These are phyloP conservation scores for Corymbia citriodora DNA, from an alignment of 441 rosid species.

Conservation along the genomic window DNA sequence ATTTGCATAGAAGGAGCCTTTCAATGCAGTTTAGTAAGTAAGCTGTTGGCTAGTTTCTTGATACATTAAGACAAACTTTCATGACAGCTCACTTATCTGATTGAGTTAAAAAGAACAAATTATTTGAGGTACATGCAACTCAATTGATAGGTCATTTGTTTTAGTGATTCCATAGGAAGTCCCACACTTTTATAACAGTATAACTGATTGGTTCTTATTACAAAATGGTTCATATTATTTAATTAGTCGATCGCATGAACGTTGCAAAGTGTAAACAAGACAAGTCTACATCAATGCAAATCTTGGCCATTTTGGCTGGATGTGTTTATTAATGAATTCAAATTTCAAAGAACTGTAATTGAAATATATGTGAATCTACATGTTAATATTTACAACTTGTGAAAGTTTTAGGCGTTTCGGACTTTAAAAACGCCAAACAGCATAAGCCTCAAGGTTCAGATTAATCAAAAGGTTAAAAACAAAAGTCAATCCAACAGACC, in stretches of 20 bases:
- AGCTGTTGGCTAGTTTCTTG: not conserved
- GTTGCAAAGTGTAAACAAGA: not conserved
- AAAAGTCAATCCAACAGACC: not conserved
- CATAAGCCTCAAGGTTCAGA: not conserved
- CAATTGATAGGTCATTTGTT: not conserved
- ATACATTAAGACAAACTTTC: not conserved
- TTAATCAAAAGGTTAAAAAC: not conserved
- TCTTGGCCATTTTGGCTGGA: not conserved
- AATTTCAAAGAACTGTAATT: not conserved
- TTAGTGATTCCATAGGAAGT: not conserved
- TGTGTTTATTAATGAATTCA: not conserved
- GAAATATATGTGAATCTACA: not conserved
- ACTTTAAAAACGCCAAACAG: not conserved
- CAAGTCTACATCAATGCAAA: not conserved
- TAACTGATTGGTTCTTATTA: not conserved
- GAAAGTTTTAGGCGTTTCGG: not conserved
- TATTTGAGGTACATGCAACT: not conserved
- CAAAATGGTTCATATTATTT: not conserved
- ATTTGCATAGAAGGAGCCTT: conserved; percentile 91
- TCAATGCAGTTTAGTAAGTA: conserved; percentile 34
- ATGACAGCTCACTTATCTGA: not conserved
- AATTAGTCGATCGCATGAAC: not conserved
- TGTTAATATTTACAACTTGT: not conserved
- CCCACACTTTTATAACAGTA: not conserved
- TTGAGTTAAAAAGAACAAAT: not conserved